These are phyloP conservation scores for Pseudogymnoascus sp. DNA, from an alignment of 2,329 filamentous ascomycete genomes.

Conservation along the genomic window DNA sequence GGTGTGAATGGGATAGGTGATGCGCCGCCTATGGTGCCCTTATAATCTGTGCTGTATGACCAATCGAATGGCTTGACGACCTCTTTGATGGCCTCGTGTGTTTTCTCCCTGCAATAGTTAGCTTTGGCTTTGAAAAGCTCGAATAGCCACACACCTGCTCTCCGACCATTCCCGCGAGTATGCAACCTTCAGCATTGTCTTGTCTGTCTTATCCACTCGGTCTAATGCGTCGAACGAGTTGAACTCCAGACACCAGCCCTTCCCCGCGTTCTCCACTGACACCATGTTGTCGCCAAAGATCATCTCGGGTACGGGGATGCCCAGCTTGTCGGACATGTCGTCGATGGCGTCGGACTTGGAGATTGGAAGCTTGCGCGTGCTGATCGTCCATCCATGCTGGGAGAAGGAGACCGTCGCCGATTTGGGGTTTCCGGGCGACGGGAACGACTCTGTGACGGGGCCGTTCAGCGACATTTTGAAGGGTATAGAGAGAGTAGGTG, in stretches of 20 bases:
- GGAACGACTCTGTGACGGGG: conserved; percentile 44
- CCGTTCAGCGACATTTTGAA: conserved; percentile 27
- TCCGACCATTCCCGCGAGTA: conserved; percentile 80
- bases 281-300: conserved; percentile 96
- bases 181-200: conserved; percentile 84
- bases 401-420: conserved; percentile 48
- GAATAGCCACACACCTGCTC: conserved; percentile 27
- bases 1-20: conserved; percentile 22
- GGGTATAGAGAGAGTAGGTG: not conserved
- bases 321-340: conserved; percentile 66
- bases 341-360: conserved; percentile 88
- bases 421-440: conserved; percentile 41
- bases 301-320: conserved; percentile 93
- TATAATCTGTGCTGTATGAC: conserved; percentile 90
- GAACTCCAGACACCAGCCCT: conserved; percentile 75
- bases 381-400: conserved; percentile 64
- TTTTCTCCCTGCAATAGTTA: conserved; percentile 56
- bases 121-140: not conserved
- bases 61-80: conserved; percentile 96
- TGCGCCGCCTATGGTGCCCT: conserved; percentile 52
- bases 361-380: conserved; percentile 85
- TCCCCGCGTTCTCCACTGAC: conserved; percentile 61
- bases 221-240: conserved; percentile 82
- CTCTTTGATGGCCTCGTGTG: conserved; percentile 80
- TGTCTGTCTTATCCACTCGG: conserved; percentile 86